These are phyloP conservation scores for Xylaria hypoxylon DNA, from an alignment of 2,329 filamentous ascomycete species.

Conservation along the genomic window DNA sequence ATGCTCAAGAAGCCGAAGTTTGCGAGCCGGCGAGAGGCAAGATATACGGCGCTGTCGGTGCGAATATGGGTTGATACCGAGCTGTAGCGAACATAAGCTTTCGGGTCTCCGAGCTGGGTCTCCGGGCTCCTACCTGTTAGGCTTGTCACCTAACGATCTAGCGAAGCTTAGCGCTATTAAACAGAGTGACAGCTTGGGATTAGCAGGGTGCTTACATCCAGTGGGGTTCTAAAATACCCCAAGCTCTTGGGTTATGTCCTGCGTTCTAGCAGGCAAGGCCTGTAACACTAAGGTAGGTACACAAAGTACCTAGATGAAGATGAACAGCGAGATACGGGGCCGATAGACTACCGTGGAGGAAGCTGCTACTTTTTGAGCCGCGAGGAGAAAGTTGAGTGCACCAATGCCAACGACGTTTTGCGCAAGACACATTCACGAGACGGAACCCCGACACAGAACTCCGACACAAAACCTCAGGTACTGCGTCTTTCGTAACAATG, in stretches of 20 bases:
- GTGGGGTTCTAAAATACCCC: no score
- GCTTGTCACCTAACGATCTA: not conserved
- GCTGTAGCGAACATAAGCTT: not conserved
- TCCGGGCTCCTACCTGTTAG: no score
- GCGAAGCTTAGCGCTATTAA: slow-evolving; percentile 7
- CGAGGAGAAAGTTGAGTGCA: no score
- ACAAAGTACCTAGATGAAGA: no score
- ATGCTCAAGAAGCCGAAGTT: not conserved
- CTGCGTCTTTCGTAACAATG: no score
- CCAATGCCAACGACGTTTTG: no score
- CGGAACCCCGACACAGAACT: no score
- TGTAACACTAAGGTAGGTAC: not conserved
- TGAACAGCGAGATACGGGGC: not conserved
- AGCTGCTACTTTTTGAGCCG: no score
- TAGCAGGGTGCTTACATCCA: slow-evolving; percentile 1
- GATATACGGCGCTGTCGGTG: not conserved
- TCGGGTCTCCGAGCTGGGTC: not conserved
- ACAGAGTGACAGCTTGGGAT: not conserved
- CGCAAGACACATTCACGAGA: no score
- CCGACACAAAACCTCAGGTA: no score
- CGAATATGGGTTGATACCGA: not conserved
- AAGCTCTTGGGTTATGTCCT: not conserved
- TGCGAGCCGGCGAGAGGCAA: not conserved
- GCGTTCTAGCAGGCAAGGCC: not conserved
- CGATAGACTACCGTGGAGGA: not conserved